Percentiles rank a stretch among this genome's conserved stretches.
Conservation (phyloP, 1,284 basidiomycete species). For the Marasmius sp. region DNA sequence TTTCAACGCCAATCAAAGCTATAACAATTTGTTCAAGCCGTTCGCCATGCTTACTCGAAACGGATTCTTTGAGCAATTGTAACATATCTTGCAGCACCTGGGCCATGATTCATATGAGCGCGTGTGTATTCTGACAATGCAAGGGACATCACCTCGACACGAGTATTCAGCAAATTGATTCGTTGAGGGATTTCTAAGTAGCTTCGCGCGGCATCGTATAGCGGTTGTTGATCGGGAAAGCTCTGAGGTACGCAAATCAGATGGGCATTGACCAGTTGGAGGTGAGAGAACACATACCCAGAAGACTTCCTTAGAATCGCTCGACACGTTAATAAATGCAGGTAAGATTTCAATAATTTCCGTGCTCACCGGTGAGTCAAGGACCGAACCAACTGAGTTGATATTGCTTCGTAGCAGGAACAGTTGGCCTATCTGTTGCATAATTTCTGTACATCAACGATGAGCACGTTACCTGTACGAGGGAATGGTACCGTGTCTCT, state of each 20-base stretch:
- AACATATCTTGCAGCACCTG: conserved; percentile 97
- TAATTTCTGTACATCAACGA: conserved; percentile 68
- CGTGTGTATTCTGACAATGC: background rate
- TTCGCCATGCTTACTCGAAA: conserved; percentile 89
- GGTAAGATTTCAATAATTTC: conserved; percentile 1
- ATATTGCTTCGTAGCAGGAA: conserved; percentile 95
- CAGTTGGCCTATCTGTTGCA: conserved; percentile 95
- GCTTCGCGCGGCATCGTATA: conserved; percentile 90
- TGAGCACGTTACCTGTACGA: background rate
- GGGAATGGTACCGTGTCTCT: conserved; percentile 8
- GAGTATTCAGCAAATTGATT: conserved; percentile 90
- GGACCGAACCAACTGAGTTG: conserved; percentile 92
- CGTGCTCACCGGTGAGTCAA: conserved; percentile 84
- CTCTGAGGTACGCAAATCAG: conserved; percentile 44
- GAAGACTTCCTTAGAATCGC: conserved; percentile 45
- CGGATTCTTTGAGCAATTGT: conserved; percentile 92
- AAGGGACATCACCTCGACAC: conserved; percentile 70
- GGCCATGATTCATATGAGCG: conserved; percentile 1
- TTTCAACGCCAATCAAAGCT: conserved; percentile 87
- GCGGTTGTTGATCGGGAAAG: conserved; percentile 91
- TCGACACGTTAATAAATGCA: conserved; percentile 65
- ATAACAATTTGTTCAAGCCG: conserved; percentile 96
- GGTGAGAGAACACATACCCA: conserved; percentile 14
- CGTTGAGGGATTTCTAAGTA: conserved; percentile 96
- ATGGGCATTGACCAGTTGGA: background rate